phyloP scores from a whole-genome alignment of 257 asterid genomes.

The Solanum okadae region DNA sequence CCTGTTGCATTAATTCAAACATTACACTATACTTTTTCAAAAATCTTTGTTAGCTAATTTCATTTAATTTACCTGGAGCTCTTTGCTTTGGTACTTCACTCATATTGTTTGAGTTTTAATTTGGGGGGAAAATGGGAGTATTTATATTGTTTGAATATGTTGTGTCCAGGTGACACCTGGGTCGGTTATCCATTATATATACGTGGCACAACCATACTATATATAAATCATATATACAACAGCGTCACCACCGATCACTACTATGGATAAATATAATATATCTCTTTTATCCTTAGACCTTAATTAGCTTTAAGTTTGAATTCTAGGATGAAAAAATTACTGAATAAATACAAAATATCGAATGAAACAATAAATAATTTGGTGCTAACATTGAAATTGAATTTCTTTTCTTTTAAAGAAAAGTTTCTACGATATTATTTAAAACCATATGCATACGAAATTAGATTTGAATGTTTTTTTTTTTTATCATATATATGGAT shows the following conservation, averaged over 20 bases:
- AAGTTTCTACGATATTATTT: neutral
- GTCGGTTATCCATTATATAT: neutral
- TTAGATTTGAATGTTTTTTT: too few relatives aligned
- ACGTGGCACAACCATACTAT: neutral
- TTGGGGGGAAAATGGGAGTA: neutral
- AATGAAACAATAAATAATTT: too few relatives aligned
- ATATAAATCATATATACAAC: neutral
- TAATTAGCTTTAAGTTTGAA: neutral
- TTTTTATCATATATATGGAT: too few relatives aligned
- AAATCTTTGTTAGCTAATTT: neutral
- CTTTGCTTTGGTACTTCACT: conserved; percentile 43
- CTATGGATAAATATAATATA: neutral
- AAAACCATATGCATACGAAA: neutral
- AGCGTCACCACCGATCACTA: neutral
- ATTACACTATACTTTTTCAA: neutral
- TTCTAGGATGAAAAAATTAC: neutral
- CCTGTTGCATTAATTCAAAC: conserved; percentile 22
- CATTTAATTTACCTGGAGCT: conserved; percentile 29
- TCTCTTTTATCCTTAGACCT: neutral
- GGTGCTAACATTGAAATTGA: too few relatives aligned
- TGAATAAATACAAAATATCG: neutral
- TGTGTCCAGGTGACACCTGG: neutral
- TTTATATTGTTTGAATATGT: neutral
- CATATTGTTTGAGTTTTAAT: conserved; percentile 7
- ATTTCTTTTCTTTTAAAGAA: neutral